Evolutionary conservation across 192 early-diverging fungal species (phyloP).

Genomic region (Umbelopsis ramanniana): DNA sequence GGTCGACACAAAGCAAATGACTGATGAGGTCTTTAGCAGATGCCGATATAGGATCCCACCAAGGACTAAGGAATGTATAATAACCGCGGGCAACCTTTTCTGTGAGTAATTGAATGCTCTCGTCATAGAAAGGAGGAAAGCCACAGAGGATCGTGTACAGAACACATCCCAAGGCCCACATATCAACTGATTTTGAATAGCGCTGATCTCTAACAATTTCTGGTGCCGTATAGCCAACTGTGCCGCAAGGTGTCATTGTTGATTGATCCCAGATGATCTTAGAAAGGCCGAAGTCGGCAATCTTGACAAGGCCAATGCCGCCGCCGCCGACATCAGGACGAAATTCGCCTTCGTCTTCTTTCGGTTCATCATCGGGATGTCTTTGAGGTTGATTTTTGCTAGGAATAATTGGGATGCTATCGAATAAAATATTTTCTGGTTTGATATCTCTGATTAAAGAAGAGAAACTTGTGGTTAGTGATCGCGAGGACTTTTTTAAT

Average conservation of each 20-base stretch:
- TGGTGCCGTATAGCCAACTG: conserved; percentile 91
- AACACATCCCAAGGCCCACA: conserved; percentile 89
- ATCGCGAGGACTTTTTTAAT: no score
- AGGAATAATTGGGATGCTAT: conserved; percentile 69
- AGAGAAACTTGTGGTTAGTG: no score
- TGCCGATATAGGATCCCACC: conserved; percentile 90
- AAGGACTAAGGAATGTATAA: conserved; percentile 83
- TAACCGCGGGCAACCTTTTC: conserved; percentile 87
- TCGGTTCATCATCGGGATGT: conserved; percentile 63
- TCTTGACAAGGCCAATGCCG: conserved; percentile 82
- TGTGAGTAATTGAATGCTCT: conserved; percentile 74
- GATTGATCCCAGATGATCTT: conserved; percentile 84
- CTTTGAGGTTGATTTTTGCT: conserved; percentile 36
- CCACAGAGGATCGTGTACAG: conserved; percentile 81
- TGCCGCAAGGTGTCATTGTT: conserved; percentile 91
- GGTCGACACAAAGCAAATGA: conserved; percentile 71
- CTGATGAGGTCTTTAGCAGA: conserved; percentile 76
- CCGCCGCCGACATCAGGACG: conserved; percentile 75
- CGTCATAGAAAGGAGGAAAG: conserved; percentile 86
- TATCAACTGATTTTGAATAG: conserved; percentile 83
- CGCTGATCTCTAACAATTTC: conserved; percentile 85
- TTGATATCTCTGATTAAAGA: conserved; percentile 77
- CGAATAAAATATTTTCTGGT: conserved; percentile 87
- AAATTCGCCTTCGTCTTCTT: conserved; percentile 78
- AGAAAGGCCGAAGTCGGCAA: conserved; percentile 90